A percentile compares a stretch with the other conserved stretches of the same genome.
Conservation (phyloP, 495 filamentous ascomycete species). For the Penicillium soppii region DNA sequence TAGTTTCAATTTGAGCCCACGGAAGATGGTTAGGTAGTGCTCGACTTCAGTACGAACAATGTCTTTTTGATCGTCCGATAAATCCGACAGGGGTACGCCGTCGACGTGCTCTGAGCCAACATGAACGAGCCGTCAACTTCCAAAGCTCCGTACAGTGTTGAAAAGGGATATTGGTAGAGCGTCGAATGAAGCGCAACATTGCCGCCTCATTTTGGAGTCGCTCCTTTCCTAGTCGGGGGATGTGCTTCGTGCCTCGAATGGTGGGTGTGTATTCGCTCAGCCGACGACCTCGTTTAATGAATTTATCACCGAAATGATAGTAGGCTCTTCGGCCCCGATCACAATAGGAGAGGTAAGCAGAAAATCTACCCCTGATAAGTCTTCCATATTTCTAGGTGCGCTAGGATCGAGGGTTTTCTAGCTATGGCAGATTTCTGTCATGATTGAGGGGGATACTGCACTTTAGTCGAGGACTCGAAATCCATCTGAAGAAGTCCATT, state of each 20-base stretch:
- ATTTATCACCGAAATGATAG: too few species aligned
- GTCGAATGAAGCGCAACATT: conserved; percentile 6
- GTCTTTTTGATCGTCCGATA: conserved; percentile 9
- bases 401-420: too few species aligned
- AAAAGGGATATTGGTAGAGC: conserved; percentile 9
- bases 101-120: conserved; percentile 10
- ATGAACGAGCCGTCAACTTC: conserved; percentile 12
- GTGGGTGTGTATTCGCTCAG: conserved; percentile 14
- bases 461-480: too few species aligned
- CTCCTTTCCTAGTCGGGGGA: conserved; percentile 14
- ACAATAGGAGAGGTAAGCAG: too few species aligned
- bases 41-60: conserved; percentile 2
- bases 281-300: conserved; percentile 14
- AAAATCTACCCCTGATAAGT: too few species aligned
- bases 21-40: conserved; percentile 7
- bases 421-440: too few species aligned
- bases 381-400: too few species aligned
- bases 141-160: conserved; percentile 14
- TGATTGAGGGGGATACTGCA: too few species aligned
- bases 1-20: conserved; percentile 7
- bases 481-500: too few species aligned
- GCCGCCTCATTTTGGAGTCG: conserved; percentile 17
- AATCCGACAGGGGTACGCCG: conserved; percentile 1
- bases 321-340: too few species aligned
- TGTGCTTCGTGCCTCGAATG: conserved; percentile 2